Base-by-base conservation (phyloP, 2,329 filamentous ascomycete species). In the Ophiostoma sp. region DNA sequence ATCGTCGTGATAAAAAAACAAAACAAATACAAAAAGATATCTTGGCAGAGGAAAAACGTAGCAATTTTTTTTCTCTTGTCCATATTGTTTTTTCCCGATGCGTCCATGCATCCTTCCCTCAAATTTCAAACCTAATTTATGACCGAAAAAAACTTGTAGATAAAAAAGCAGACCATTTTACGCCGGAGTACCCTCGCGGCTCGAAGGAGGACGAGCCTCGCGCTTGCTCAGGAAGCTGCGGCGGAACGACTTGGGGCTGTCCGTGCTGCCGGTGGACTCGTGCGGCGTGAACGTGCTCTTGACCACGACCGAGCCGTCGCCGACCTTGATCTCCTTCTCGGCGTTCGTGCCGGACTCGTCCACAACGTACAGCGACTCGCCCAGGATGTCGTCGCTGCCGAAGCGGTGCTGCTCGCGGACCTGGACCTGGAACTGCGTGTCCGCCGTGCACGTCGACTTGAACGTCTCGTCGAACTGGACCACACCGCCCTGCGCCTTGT, bases 341-440 rank as follows among this genome's bases (percentile, higher is more conserved):
- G 87, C 85, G 12, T 88, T 89, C 0, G 86, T 84, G 2, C 89
- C 88, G 1, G 86, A 88, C 80, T 99, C 95, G 76, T 95, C 94
- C n/a, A 99, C 89, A 80, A 97, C 95, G 83, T 97, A 97, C n/a
- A 92, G 81, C 5, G 89, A 89, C 79, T 98, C 95, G 71, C 96
- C 96, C 0, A 99, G 87, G 74, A 91, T 89, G 72, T 95, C 91
- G 80, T 97, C 94, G 73, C 90, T 92, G 70, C 93, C 92, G 79
- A 98, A 95, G 0, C 91, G 93, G 78, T 92, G 89, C 79, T 97
- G 93, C 78, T 94, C 92, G 80, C 94, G 94, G 75, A 94, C 94
- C 76, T 93, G 88, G 75, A 99, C 80, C 80, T 94, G 92, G 87
- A 98, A 98, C 79, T 93, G 91, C 28, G 92, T 87, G 78, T 98